Conservation (phyloP, 2,329 filamentous ascomycete species). For the Aurifilum marmelostoma region DNA sequence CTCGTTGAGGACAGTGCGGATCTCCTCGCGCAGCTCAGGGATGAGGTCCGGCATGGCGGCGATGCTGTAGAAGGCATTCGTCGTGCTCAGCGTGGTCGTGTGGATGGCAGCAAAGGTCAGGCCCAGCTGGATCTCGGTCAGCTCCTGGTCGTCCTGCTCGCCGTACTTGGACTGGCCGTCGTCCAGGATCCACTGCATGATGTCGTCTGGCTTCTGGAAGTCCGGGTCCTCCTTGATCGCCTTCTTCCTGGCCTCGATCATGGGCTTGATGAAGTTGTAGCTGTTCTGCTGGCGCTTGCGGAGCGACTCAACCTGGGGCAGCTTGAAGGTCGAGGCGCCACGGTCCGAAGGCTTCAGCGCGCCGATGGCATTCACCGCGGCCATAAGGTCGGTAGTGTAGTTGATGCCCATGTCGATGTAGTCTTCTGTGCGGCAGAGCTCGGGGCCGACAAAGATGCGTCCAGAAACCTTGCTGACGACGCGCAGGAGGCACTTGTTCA, state of each 20-base stretch:
- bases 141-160: conserved; percentile 38
- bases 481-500: conserved; percentile 46
- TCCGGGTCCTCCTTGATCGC: conserved; percentile 30
- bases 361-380: conserved; percentile 38
- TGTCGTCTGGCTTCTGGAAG: conserved; percentile 46
- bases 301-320: conserved; percentile 42
- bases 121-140: conserved; percentile 47
- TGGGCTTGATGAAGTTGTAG: conserved; percentile 41
- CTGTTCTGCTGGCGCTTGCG: conserved; percentile 39
- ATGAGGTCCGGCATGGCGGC: conserved; percentile 53
- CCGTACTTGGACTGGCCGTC: conserved; percentile 42
- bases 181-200: conserved; percentile 51
- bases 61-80: conserved; percentile 57
- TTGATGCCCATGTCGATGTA: conserved; percentile 53
- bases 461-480: conserved; percentile 52
- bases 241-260: conserved; percentile 39
- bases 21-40: conserved; percentile 55
- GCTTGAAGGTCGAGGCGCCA: conserved; percentile 37
- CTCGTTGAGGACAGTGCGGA: conserved; percentile 42
- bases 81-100: conserved; percentile 50
- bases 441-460: conserved; percentile 51
- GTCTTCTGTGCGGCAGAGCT: conserved; percentile 48
- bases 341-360: conserved; percentile 39
- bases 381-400: conserved; percentile 49
- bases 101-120: conserved; percentile 56